Base-by-base conservation (phyloP, 768 basidiomycete species). In the Boletus subparvulus region DNA sequence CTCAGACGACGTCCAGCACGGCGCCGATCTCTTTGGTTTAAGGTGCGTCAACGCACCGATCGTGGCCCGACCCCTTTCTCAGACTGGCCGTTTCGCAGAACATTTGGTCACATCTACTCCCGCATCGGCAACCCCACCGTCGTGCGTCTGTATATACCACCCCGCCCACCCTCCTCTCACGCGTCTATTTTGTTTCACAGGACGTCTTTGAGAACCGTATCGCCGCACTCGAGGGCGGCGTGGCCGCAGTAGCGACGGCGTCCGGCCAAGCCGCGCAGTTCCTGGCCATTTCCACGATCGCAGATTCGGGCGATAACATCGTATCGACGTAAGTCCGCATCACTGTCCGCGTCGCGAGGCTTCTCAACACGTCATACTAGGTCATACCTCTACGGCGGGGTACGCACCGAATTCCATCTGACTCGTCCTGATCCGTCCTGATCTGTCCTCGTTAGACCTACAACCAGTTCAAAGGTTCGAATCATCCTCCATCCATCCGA, bases 151-250 rank as follows among this genome's bases (percentile, higher is more conserved):
- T 40, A 7, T 32, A 36, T 10, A 19, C 6, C 13, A 43, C 16
- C 21, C n/a, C 6, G 16, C 36, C 12, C 2, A 30, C 6, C n/a
- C 0, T 30, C 17, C 10, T 6, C 6, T 50, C 33, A 55, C 45
- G 3, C 3, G 3, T 19, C 39, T 24, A 1, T 19, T 19, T 4
- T 8, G 12, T 13, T 30, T 19, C 9, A 6, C 11, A 82, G 83
- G 83, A 86, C 40, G 78, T 87, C 3, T 85, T 88, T 48, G 87
- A 87, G 69, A 80, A 80, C 61, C 77, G 86, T 5, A 80, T 88
- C 3, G 80, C 87, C 0, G 82, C 83, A 0, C 76, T 88, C 13
- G 86, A 87, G 59, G 83, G 84, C 2, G 87, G 86, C 0, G 74
- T 68, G 0, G 85, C 84, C 0, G 86, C 86, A 2, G 73, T 87